Evolutionary conservation across 1,284 basidiomycete species (phyloP), one percentile per base, ranked within the genome.

Genomic region (Rhodotorula sp.): DNA sequence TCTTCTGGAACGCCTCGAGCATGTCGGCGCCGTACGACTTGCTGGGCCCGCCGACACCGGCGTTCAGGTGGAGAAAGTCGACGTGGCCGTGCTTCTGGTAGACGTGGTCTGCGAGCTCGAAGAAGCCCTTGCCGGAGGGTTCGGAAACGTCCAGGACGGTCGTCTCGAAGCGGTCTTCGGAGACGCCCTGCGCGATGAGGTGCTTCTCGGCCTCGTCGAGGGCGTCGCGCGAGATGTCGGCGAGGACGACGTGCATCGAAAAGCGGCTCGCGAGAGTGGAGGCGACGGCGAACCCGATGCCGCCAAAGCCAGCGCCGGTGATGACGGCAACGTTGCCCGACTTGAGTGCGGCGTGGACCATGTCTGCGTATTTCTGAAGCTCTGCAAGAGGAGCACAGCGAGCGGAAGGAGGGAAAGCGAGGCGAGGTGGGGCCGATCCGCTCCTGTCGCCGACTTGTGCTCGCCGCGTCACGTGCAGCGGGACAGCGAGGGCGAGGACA

Each of bases 51-150:
- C 41, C 55, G 1, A 57, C 54, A 13, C 78, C 78, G 2, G 78
- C 78, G 52, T 79, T 79, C 13, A 79, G 64, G 46, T 74, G 61
- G 55, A 79, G 64, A 34, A 78, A 73, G 67, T 77, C 72, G 63
- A 78, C 67, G n/a, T 57, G 60, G 3, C 73, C 75, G 42, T 72
- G 67, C 25, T 55, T 57, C 46, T 59, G 54, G 57, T 58, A 72
- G 13, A 74, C 77, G 9, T 45, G 34, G 25, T 77, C 60, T 1
- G 70, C 72, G 23, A 76, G 65, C 17, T 61, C 65, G 13, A 66
- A n/a, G 27, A 78, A 48, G 3, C 77, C 69, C 7, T 68, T 42
- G 34, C 34, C 5, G 3, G 34, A 34, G 7, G 63, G 53, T 14
- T 61, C 25, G 34, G 71, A 10, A 13, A 79, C 78, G 57, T 79